phyloP scores from a whole-genome alignment of 2,329 filamentous ascomycete genomes.

The Phaeosphaeria sp. region DNA sequence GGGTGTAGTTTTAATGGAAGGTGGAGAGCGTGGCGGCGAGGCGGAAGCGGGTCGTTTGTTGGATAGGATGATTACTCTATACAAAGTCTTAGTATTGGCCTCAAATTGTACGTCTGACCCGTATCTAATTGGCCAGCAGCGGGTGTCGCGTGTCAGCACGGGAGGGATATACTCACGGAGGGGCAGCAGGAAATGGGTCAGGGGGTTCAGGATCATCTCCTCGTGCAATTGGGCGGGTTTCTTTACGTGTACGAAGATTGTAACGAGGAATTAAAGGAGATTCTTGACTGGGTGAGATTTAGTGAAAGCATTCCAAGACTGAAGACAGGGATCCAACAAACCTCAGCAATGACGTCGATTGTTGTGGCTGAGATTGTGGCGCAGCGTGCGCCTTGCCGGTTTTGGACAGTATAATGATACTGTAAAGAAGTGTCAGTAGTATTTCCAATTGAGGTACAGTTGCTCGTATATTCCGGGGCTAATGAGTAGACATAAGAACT shows the following conservation, averaged over 20 bases:
- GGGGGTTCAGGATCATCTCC: slow-evolving; percentile 12
- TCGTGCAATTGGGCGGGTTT: not conserved
- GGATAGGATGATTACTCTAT: slow-evolving; percentile 27
- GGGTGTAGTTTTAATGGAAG: not conserved
- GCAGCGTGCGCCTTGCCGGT: slow-evolving; percentile 15
- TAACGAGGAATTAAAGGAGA: slow-evolving; percentile 7
- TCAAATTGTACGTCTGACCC: slow-evolving; percentile 11
- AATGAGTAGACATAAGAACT: not conserved
- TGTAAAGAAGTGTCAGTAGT: slow-evolving; percentile 13
- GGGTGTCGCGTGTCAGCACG: slow-evolving; percentile 5
- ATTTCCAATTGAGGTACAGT: not conserved
- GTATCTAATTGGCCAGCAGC: not conserved
- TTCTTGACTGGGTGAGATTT: slow-evolving; percentile 8
- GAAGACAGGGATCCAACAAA: slow-evolving; percentile 13
- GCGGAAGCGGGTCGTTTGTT: slow-evolving; percentile 15
- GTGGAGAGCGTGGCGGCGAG: slow-evolving; percentile 7
- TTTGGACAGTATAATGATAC: slow-evolving; percentile 35
- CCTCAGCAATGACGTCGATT: slow-evolving; percentile 35
- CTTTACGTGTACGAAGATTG: slow-evolving; percentile 12
- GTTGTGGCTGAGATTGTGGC: slow-evolving; percentile 25
- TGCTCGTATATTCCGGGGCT: not conserved
- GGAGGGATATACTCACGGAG: slow-evolving; percentile 15
- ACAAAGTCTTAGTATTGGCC: not conserved
- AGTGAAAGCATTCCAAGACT: slow-evolving; percentile 4
- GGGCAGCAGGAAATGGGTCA: slow-evolving; percentile 23